Base-by-base conservation (phyloP, 495 filamentous ascomycete species). In the Podospora bellae-mahoneyi region DNA sequence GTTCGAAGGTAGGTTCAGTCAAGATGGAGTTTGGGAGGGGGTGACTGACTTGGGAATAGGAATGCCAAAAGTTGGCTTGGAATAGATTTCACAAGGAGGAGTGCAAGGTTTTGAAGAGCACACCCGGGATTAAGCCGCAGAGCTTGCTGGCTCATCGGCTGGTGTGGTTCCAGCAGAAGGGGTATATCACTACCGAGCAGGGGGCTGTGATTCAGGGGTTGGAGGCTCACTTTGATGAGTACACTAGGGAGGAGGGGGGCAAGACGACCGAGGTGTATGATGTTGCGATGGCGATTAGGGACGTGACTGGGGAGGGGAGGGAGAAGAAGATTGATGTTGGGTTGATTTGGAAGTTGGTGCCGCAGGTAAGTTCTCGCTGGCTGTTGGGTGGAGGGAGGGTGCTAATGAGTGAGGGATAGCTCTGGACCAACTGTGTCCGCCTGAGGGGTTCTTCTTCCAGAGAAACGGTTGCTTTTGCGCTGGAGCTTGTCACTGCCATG, bases 381-480 rank as follows among this genome's bases (percentile, higher is more conserved):
- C 19, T 20, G 10, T 44, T 18, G 13, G 60, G 23, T 62, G 27
- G 60, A 62, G 15, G 20, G 23, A 62, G 18, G 59, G 5, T 34
- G 23, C 16, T 32, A 18, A 26, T 61, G 7, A 4, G 58, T 30
- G 19, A 19, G 4, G 13, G 13, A 39, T 56, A 76, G 74, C 58
- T 76, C 57, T 60, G 66, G 23, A 66, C 64, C 18, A 77, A 75
- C 70, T 68, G 65, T 55, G 64, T 75, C 3, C 26, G 53, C 3
- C 60, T 73, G 18, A 59, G 69, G 2, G 34, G 56, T 4, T 54
- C 73, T 1, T 19, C 54, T 30, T 68, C 65, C 84, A 84, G 76
- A 84, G 23, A 89, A 64, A 81, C 85, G 3, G 78, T 91, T 56
- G 91, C 91, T 15, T 78, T 88, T 13, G 86, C 83, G 57, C 71